These are phyloP conservation scores for Pleurotus pulmonarius DNA, from an alignment of 768 basidiomycete species.

Conservation along the genomic window DNA sequence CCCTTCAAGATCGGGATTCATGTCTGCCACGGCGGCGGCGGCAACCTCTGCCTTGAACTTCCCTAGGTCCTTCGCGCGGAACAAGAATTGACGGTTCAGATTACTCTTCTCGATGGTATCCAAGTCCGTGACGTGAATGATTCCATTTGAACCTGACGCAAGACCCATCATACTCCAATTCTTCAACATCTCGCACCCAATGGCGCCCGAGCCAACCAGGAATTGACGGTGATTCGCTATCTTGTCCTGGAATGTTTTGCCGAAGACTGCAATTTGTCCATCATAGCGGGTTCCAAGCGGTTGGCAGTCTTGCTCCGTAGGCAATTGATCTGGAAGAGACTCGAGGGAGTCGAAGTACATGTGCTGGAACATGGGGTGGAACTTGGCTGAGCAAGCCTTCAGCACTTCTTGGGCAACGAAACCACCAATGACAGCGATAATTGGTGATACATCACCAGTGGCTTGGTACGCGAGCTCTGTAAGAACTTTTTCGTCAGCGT, in stretches of 20 bases:
- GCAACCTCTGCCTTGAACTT: slow-evolving; percentile 97
- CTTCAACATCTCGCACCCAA: slow-evolving; percentile 99
- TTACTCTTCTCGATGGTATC: slow-evolving; percentile 99
- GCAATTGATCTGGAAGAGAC: slow-evolving; percentile 74
- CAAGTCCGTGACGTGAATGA: slow-evolving; percentile 91
- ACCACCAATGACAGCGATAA: slow-evolving; percentile 92
- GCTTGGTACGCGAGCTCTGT: slow-evolving; percentile 90
- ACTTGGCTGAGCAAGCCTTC: slow-evolving; percentile 96
- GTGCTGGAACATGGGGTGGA: slow-evolving; percentile 93
- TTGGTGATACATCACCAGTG: slow-evolving; percentile 82
- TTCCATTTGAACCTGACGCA: slow-evolving; percentile 71
- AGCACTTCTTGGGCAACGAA: slow-evolving; percentile 98
- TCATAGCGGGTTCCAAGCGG: slow-evolving; percentile 87
- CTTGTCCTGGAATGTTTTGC: slow-evolving; percentile 88
- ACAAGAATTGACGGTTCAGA: slow-evolving; percentile 96
- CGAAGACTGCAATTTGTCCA: slow-evolving; percentile 94
- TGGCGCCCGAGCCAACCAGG: slow-evolving; percentile 97
- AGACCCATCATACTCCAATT: slow-evolving; percentile 99
- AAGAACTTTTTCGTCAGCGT: slow-evolving; percentile 78
- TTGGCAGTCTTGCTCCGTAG: slow-evolving; percentile 80
- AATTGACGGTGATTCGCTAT: slow-evolving; percentile 89
- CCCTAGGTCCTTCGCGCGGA: slow-evolving; percentile 93
- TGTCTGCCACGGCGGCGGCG: slow-evolving; percentile 84
- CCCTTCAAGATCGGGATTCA: slow-evolving; percentile 89
- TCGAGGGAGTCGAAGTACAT: slow-evolving; percentile 98